A percentile compares a stretch with the other conserved stretches of the same genome.
These are phyloP conservation scores for Neofusicoccum sp. DNA, from an alignment of 2,329 filamentous ascomycete species.

Conservation along the genomic window DNA sequence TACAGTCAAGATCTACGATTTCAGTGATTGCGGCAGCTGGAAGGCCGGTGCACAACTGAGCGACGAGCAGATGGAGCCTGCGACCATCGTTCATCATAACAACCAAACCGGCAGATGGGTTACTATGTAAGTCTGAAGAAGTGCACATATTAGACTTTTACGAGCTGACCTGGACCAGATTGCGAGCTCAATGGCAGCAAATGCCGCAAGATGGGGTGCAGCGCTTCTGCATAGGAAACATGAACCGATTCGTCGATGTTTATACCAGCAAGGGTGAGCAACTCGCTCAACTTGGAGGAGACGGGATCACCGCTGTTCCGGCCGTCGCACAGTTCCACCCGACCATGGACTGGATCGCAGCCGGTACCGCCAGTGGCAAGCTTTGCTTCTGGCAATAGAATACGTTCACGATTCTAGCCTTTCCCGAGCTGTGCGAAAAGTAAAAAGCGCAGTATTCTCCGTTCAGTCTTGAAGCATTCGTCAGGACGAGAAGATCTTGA, in stretches of 20 bases:
- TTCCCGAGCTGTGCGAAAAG: not conserved
- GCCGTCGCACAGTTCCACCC: conserved; percentile 90
- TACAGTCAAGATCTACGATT: conserved; percentile 87
- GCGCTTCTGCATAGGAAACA: conserved; percentile 90
- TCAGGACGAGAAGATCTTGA: not conserved
- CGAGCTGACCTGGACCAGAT: not conserved
- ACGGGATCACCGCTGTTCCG: conserved; percentile 90
- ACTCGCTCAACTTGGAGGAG: conserved; percentile 80
- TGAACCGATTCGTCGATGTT: conserved; percentile 95
- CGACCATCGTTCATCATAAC: conserved; percentile 73
- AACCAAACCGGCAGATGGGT: conserved; percentile 97
- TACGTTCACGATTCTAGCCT: not conserved
- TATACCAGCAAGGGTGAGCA: conserved; percentile 81
- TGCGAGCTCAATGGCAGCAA: conserved; percentile 87
- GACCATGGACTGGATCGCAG: conserved; percentile 84
- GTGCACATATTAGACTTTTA: not conserved
- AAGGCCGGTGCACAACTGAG: conserved; percentile 59
- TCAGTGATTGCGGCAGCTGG: conserved; percentile 49
- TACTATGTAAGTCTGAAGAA: conserved; percentile 61
- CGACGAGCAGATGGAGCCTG: conserved; percentile 65
- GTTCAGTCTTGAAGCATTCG: not conserved
- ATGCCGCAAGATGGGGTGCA: conserved; percentile 75
- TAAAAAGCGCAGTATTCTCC: no score
- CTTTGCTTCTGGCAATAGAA: conserved; percentile 80
- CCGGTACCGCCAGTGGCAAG: conserved; percentile 88